Evolutionary conservation across 352 stramenopile genomes (phyloP).

Genomic region (Globisporangium cederbergense): DNA sequence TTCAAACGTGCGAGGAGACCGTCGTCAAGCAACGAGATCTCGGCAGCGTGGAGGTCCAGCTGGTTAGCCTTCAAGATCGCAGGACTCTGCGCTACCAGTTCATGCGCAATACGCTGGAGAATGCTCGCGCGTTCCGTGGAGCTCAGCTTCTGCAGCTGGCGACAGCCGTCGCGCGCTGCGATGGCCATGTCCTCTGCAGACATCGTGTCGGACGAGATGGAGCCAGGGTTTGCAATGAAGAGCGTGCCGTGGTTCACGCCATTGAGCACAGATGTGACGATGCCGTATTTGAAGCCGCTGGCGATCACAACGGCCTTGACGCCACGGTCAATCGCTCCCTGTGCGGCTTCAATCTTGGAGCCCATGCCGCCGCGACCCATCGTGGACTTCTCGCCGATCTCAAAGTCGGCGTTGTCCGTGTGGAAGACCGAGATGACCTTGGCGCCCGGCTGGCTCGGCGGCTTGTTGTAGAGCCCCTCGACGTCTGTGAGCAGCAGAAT

Average conservation of each 20-base stretch:
- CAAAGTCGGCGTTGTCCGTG: conserved; percentile 51
- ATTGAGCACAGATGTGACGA: conserved; percentile 88
- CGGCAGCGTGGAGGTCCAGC: conserved; percentile 87
- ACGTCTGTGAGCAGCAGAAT: conserved; percentile 97
- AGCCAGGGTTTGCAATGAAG: conserved; percentile 73
- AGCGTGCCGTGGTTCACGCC: conserved; percentile 79
- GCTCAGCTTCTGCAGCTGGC: conserved; percentile 86
- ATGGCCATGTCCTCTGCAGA: conserved; percentile 80
- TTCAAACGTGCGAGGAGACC: conserved; percentile 71
- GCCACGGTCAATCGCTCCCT: conserved; percentile 84
- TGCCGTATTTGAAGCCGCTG: conserved; percentile 91
- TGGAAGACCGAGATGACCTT: conserved; percentile 79
- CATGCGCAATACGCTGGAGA: conserved; percentile 84
- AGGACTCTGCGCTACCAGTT: conserved; percentile 80
- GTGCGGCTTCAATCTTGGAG: conserved; percentile 91
- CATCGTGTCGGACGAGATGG: conserved; percentile 28
- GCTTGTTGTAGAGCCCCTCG: conserved; percentile 94
- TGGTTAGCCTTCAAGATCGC: conserved; percentile 91
- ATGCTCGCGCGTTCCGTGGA: conserved; percentile 87
- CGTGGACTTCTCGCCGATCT: conserved; percentile 79
- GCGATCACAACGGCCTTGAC: conserved; percentile 93
- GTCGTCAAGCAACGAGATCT: conserved; percentile 58
- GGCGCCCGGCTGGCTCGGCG: conserved; percentile 63
- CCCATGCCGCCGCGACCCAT: conserved; percentile 93
- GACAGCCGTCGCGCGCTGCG: conserved; percentile 75